Base-by-base conservation (phyloP, 768 basidiomycete genomes). In the Suillus variegatus region DNA sequence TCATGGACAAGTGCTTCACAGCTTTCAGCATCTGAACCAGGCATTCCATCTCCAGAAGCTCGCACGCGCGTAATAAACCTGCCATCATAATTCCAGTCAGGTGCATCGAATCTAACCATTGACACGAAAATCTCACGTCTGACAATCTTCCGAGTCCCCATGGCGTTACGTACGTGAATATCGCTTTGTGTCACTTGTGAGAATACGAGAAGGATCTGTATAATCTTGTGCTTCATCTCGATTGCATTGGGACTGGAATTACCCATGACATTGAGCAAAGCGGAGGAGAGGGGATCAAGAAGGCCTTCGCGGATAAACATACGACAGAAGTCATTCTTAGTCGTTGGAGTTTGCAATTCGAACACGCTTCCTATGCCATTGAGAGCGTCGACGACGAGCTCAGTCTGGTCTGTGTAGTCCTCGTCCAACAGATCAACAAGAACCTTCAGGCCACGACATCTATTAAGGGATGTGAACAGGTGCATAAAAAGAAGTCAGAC, bases 231-330 rank as follows among this genome's bases (percentile, higher is more conserved):
- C 80, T 94, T 95, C 81, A 89, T 93, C 67, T 90, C 91, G 14
- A 83, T 79, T 2, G 91, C 86, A 3, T 84, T 78, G 28, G 85
- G 82, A 61, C 86, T 90, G 12, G 86, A 85, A 64, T 86, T 89
- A 4, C 86, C 85, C 84, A 96, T 93, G 62, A 98, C 93, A 70
- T 94, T 92, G 65, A 97, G 80, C 32, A 99, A 78, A 3, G 97
- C 97, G 2, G 91, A 88, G 1, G 95, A 94, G 1, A 99, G 80
- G 0, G 97, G 97, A 69, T 97, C 96, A 55, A 97, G 82, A 4
- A 99, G 81, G 35, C 97, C 97, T 78, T 99, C 97, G 6, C 95
- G 85, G 49, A 97, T 94, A 80, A 99, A 97, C 92, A 99, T 96
- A 12, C 97, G 87, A 73, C 96, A 98, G 74, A 99, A 99, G 77